These are phyloP conservation scores for Pythium myriotylum DNA, from an alignment of 352 stramenopile genomes.

Conservation along the genomic window DNA sequence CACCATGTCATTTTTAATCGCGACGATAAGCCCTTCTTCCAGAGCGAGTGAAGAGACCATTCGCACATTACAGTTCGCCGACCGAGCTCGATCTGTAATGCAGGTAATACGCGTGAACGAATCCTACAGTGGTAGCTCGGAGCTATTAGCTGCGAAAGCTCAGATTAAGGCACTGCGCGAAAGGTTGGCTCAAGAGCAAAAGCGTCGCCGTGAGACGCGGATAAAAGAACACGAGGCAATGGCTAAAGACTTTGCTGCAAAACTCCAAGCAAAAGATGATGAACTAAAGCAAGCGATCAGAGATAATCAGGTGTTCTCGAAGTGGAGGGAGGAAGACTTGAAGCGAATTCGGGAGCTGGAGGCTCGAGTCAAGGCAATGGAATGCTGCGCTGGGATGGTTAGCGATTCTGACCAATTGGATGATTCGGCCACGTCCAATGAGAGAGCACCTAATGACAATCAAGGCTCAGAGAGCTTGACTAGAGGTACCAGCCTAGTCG, in stretches of 20 bases:
- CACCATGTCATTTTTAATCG: slow-evolving; percentile 72
- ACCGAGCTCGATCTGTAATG: slow-evolving; percentile 74
- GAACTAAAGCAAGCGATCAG: slow-evolving; percentile 52
- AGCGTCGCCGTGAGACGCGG: slow-evolving; percentile 45
- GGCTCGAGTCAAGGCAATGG: slow-evolving; percentile 8
- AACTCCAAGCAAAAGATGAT: slow-evolving; percentile 65
- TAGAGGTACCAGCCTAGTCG: too few relatives aligned
- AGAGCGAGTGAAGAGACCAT: slow-evolving; percentile 67
- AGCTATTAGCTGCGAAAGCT: slow-evolving; percentile 59
- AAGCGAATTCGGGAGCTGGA: slow-evolving; percentile 61
- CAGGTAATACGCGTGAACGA: slow-evolving; percentile 76
- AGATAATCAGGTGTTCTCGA: slow-evolving; percentile 66
- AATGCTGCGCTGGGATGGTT: neutral
- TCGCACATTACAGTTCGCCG: slow-evolving; percentile 78
- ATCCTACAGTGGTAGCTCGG: slow-evolving; percentile 43
- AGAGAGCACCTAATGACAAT: too few relatives aligned
- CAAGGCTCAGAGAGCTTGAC: too few relatives aligned
- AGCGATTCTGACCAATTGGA: too few relatives aligned
- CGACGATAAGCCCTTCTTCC: slow-evolving; percentile 55
- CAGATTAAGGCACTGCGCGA: slow-evolving; percentile 61
- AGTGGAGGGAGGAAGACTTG: slow-evolving; percentile 61
- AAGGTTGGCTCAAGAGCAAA: slow-evolving; percentile 50
- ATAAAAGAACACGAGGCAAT: slow-evolving; percentile 61
- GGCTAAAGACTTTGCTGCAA: slow-evolving; percentile 50
- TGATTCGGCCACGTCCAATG: too few relatives aligned